Evolutionary conservation across 768 basidiomycete species (phyloP).

Genomic region (Brasilioporus rufonigricans): DNA sequence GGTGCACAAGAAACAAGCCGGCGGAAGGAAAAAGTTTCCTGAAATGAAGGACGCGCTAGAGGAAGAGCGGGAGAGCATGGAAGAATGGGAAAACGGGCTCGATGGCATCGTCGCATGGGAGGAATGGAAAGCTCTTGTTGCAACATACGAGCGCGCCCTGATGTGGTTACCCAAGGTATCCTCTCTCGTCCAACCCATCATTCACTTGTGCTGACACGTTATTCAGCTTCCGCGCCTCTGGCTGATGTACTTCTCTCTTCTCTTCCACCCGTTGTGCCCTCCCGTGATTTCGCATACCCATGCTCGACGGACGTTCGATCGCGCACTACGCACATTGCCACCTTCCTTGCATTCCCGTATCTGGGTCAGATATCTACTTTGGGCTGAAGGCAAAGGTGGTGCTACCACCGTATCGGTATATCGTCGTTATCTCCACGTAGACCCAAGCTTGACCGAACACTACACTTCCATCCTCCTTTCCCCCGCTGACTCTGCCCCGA

Average conservation of each 20-base stretch:
- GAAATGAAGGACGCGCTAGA: conserved; percentile 89
- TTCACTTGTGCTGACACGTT: conserved; percentile 3
- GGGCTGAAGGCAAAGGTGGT: conserved; percentile 85
- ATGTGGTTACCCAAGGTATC: conserved; percentile 92
- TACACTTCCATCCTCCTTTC: conserved; percentile 69
- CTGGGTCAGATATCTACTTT: conserved; percentile 90
- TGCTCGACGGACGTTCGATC: conserved; percentile 91
- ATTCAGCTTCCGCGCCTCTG: conserved; percentile 86
- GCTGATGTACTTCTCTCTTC: conserved; percentile 89
- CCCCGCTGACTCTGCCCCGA: conserved; percentile 55
- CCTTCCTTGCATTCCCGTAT: conserved; percentile 89
- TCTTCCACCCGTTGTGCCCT: conserved; percentile 88
- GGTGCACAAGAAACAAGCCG: conserved; percentile 68
- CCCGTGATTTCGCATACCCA: conserved; percentile 82
- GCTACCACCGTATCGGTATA: conserved; percentile 78
- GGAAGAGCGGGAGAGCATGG: conserved; percentile 75
- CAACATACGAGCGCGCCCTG: conserved; percentile 87
- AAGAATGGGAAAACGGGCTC: conserved; percentile 83
- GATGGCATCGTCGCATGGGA: conserved; percentile 92
- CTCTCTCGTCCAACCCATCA: neutral
- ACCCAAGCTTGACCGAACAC: conserved; percentile 77
- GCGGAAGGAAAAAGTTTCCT: conserved; percentile 89
- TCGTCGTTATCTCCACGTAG: conserved; percentile 82
- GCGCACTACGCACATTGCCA: conserved; percentile 88
- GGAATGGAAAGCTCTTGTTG: conserved; percentile 90